Conservation (phyloP, 1,284 basidiomycete species). For the Microbotryum intermedium region DNA sequence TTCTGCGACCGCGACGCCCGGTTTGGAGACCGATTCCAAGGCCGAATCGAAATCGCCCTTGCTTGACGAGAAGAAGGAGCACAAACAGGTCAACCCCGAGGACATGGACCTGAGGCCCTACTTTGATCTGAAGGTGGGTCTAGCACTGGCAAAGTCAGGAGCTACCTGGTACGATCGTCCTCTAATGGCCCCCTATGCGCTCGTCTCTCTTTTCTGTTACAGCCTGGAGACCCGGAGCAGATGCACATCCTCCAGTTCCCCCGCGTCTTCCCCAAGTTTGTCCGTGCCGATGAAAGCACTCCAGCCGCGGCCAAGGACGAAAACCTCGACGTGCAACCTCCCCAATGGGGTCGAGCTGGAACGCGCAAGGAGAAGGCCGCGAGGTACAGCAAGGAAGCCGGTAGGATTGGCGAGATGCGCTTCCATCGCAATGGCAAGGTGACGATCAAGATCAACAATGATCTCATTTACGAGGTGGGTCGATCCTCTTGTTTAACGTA, state of each 20-base stretch:
- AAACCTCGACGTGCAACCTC: constrained; percentile 1
- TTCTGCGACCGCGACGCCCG: constrained; percentile 17
- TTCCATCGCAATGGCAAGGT: constrained; percentile 31
- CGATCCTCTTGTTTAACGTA: too few relatives aligned
- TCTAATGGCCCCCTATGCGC: not conserved
- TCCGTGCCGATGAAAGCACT: not conserved
- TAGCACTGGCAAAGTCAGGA: too few relatives aligned
- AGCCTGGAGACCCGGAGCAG: constrained; percentile 18
- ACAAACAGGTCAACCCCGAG: constrained; percentile 23
- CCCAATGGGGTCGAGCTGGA: constrained; percentile 27
- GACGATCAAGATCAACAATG: constrained; percentile 23
- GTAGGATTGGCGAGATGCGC: constrained; percentile 31
- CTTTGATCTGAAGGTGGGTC: constrained; percentile 19
- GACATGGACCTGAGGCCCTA: constrained; percentile 20
- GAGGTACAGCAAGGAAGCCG: constrained; percentile 19
- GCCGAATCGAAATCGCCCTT: constrained; percentile 10
- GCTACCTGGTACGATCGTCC: not conserved
- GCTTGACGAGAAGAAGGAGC: constrained; percentile 22
- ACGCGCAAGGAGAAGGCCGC: constrained; percentile 19
- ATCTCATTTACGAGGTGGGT: constrained; percentile 31
- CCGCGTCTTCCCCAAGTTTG: constrained; percentile 30
- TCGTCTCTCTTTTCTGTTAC: not conserved
- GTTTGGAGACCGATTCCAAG: constrained; percentile 21
- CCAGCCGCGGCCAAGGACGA: not conserved
- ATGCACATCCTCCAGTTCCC: constrained; percentile 36